Base-by-base conservation (phyloP, 1,139 yeast species). In the Yamadazyma membranifaciens region DNA sequence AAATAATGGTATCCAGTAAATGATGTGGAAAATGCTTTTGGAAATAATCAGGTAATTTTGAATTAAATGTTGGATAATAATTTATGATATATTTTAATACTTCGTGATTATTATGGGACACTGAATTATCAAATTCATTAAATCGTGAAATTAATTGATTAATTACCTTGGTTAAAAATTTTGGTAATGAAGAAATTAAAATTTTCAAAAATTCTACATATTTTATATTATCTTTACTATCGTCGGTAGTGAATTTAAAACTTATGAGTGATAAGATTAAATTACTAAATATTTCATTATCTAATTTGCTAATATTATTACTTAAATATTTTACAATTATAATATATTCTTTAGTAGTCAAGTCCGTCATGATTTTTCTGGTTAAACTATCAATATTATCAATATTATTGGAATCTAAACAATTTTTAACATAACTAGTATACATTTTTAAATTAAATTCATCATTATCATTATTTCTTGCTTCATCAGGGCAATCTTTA, bases 81-180 rank as follows among this genome's bases (percentile, higher is more conserved):
- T 77, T 74, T 35, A 88, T 65, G 44, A 92, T 76, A 52, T 78
- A 80, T 44, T 65, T 62, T 42, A 92, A 63, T 28, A 87, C 72
- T 14, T 73, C 71, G 64, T 92, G 98, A 59, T 31, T 24, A 9
- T 27, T 33, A 4, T 16, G 31, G 2, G 22, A 15, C 9, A 24
- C 25, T 22, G 26, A 6, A 28, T 12, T 15, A 14, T 36, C 31
- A 51, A 48, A 16, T 62, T 44, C 17, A 46, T 48, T 38, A 27
- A 27, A 27, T n/a, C 55, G 48, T 59, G 89, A 36, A 39, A 84
- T 54, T 29, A 91, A 63, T 48, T 79, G 76, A 47, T 73, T 68
- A 14, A 86, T 80, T n/a, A 91, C 88, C 45, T 86, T 94, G 48
- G 78, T 77, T 78, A 94, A 81, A 85, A 95, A 91, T 60, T 83